Evolutionary conservation across 345 rosid genomes (phyloP), one percentile per base, ranked within the genome.

Genomic region (Mangifera indica): DNA sequence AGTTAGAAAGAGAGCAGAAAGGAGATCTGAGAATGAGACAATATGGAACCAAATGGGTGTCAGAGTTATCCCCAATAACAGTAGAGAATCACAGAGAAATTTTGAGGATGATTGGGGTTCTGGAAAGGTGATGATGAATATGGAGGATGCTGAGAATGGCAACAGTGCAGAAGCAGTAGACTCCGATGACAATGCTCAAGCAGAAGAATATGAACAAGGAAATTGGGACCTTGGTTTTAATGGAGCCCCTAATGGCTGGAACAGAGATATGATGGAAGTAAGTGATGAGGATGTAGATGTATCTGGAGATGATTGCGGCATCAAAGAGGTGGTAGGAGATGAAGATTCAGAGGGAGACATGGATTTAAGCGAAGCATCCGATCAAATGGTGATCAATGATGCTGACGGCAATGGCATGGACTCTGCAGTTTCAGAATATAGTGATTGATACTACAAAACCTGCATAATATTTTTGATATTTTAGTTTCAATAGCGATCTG

Each of bases 1-100:
- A 0, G 86, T 87, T 72, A 84, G 99, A 72, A 96, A 79, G 87
- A 88, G 96, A 79, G 81, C 87, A 22, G 98, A 86, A 59, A 88
- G 83, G 81, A 79, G 66, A 71, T 62, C 61, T 37, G 80, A 57
- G 25, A 79, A 77, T 44, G 76, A 74, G 32, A 59, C 74, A 37
- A 56, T 76, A 29, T 56, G 70, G 29, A 63, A 75, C 37, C 74
- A 69, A 11, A 29, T 73, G 77, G 70, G 49, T 18, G 75, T 71
- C 53, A 67, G 63, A 13, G 64, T 18, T 45, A 69, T 75, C 65
- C 74, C 82, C 10, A 78, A 61, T 63, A 71, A 26, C 14, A 57
- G 49, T 49, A 52, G 15, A 29, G 71, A 62, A n/a, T 62, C 73
- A 7, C 67, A 44, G 26, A 61, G 78, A 57, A 77, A 70, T 64